Percentiles rank a stretch among this genome's conserved stretches.
phyloP scores from a whole-genome alignment of 768 basidiomycete genomes.

The Rossbeevera mucosa region DNA sequence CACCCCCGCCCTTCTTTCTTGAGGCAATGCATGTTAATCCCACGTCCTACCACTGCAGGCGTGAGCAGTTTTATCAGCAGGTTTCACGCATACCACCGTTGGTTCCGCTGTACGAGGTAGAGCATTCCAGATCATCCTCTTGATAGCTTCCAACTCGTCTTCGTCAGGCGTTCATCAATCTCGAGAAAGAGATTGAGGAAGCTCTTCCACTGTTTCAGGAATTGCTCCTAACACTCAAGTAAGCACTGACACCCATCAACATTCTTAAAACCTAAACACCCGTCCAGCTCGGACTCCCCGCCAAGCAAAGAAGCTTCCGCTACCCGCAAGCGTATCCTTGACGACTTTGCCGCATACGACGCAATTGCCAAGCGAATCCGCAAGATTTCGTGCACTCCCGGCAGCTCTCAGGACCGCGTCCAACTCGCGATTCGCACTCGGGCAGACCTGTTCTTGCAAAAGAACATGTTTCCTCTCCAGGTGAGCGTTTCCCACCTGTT shows the following conservation, averaged over 20 bases:
- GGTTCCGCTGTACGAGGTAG: slow-evolving; percentile 66
- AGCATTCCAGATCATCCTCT: slow-evolving; percentile 3
- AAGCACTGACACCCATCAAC: not conserved
- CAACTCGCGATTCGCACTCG: slow-evolving; percentile 76
- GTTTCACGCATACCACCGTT: slow-evolving; percentile 54
- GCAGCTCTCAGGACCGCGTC: slow-evolving; percentile 77
- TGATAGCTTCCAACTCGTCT: not conserved
- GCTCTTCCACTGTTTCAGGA: slow-evolving; percentile 87
- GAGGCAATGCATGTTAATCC: not conserved
- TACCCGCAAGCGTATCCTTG: slow-evolving; percentile 76
- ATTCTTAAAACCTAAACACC: slow-evolving; percentile 10
- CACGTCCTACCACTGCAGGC: slow-evolving; percentile 38
- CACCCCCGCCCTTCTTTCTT: not conserved
- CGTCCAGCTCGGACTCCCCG: slow-evolving; percentile 39
- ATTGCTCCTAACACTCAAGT: slow-evolving; percentile 69
- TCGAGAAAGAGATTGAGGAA: slow-evolving; percentile 91
- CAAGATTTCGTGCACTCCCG: slow-evolving; percentile 58
- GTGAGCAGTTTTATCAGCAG: slow-evolving; percentile 76
- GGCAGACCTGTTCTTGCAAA: slow-evolving; percentile 78
- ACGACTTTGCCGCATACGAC: slow-evolving; percentile 87
- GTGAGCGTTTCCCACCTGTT: slow-evolving; percentile 4
- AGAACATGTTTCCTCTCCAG: slow-evolving; percentile 70
- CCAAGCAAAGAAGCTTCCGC: slow-evolving; percentile 64
- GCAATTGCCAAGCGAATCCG: slow-evolving; percentile 81
- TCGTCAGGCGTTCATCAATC: slow-evolving; percentile 55